Percentiles rank a stretch among this genome's conserved stretches.
Evolutionary conservation across 192 early-diverging fungal genomes (phyloP).

Genomic region (Coemansia sp.): DNA sequence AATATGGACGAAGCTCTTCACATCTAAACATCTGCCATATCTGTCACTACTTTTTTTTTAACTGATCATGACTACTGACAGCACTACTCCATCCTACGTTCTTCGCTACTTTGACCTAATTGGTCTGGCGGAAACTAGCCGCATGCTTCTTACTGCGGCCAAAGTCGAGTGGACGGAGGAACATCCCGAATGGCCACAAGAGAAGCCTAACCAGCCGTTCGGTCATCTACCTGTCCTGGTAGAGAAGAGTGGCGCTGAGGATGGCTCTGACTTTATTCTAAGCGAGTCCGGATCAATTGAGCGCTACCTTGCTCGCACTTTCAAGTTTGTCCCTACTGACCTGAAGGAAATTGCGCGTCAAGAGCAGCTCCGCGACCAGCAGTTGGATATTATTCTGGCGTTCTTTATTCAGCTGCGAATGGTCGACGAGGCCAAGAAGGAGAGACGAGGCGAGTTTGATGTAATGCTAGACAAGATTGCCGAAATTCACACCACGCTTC

Average conservation of each 20-base stretch:
- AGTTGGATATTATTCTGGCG: conserved; percentile 9
- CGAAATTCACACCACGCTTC: conserved; percentile 35
- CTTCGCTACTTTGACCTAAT: conserved; percentile 40
- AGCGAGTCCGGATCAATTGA: conserved; percentile 57
- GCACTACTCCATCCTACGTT: conserved; percentile 24
- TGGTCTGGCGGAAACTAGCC: conserved; percentile 34
- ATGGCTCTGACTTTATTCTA: conserved; percentile 36
- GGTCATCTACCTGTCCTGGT: conserved; percentile 60
- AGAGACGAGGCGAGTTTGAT: conserved; percentile 23
- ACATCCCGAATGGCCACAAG: conserved; percentile 57
- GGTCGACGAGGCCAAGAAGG: conserved; percentile 16
- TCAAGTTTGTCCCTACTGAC: conserved; percentile 40
- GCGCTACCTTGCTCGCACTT: conserved; percentile 58
- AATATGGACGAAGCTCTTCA: background rate
- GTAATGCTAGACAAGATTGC: conserved; percentile 24
- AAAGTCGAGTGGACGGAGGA: conserved; percentile 48
- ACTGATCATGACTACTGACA: background rate
- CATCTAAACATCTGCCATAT: background rate
- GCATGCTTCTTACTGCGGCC: conserved; percentile 53
- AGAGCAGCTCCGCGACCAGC: conserved; percentile 42
- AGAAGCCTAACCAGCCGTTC: conserved; percentile 59
- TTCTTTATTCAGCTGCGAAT: background rate
- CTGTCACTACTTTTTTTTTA: no score
- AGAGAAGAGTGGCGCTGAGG: conserved; percentile 47
- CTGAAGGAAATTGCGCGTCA: conserved; percentile 41